Percentiles rank a stretch among this genome's conserved stretches.
These are phyloP conservation scores for Crithidia thermophila DNA, from an alignment of 208 protist genomes.

Conservation along the genomic window DNA sequence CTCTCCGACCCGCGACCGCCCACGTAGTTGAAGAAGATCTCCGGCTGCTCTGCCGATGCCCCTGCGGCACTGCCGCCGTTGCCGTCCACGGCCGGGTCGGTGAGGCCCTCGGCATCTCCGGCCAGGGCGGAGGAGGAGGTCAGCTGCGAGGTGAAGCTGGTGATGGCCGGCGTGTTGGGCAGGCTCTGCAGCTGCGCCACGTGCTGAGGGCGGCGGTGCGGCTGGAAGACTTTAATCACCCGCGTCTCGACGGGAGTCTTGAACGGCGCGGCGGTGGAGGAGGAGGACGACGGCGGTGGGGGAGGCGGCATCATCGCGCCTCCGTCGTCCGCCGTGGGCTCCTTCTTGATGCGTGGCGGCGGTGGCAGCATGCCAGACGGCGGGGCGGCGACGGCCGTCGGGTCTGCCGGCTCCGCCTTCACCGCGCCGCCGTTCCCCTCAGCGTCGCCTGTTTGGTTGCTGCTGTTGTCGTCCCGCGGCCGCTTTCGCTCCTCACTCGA, in stretches of 20 bases:
- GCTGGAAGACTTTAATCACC: slow-evolving; percentile 61
- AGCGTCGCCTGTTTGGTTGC: neutral
- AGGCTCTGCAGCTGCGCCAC: slow-evolving; percentile 63
- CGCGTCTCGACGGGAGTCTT: slow-evolving; percentile 25
- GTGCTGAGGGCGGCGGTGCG: slow-evolving; percentile 56
- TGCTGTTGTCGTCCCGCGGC: slow-evolving; percentile 11
- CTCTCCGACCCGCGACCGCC: slow-evolving; percentile 71
- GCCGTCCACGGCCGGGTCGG: neutral
- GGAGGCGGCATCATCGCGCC: neutral
- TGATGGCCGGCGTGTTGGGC: slow-evolving; percentile 73
- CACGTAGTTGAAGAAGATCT: slow-evolving; percentile 65
- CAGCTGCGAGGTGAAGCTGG: slow-evolving; percentile 47
- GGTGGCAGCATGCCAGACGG: slow-evolving; percentile 17
- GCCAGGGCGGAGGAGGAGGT: slow-evolving; percentile 5
- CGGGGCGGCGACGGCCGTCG: slow-evolving; percentile 10
- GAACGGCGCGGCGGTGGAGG: neutral
- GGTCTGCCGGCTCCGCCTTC: slow-evolving; percentile 23
- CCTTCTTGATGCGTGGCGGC: slow-evolving; percentile 27
- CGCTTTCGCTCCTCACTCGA: slow-evolving; percentile 27
- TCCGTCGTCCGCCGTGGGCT: slow-evolving; percentile 12
- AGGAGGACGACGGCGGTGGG: neutral
- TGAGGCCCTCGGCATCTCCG: neutral
- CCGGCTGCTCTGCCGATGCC: slow-evolving; percentile 43
- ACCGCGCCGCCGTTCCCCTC: neutral
- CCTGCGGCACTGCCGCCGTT: neutral